Base-by-base conservation (phyloP, 352 stramenopile species). In the Phytophthora fragariae region DNA sequence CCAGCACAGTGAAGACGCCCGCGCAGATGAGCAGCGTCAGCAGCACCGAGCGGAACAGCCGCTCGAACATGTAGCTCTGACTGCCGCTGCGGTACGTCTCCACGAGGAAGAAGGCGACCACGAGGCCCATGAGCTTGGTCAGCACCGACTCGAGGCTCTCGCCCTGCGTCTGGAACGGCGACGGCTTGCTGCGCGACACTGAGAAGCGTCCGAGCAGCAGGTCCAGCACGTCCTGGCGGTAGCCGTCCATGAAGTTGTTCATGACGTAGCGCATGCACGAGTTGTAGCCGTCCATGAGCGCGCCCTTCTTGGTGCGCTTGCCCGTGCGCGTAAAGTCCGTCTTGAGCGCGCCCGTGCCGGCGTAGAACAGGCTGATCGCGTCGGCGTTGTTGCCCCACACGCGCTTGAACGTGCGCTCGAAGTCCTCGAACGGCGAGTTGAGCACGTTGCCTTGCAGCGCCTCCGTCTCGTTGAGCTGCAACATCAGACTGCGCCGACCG, bases 351-450 rank as follows among this genome's bases (percentile, higher is more conserved):
- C 88, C 89, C 1, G 97, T 99, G 50, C 97, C 96, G 3, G 94
- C 96, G 71, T 99, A 99, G 11, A 99, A 85, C 17, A 94, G 67
- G 65, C 82, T 93, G 67, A 99, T 98, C 4, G 92, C 92, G 81
- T 99, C 97, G 1, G 95, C 97, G 81, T 99, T 99, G 76, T 99
- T 97, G 31, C 93, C 94, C 96, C 97, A 99, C 27, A 99, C 73
- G 44, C 90, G 77, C 66, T 96, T 96, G 62, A 97, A 97, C 33
- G 76, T 84, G n/a, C 64, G 63, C 65, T 96, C 89, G 19, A 98
- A 85, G 11, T 82, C 69, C 31, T 78, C 63, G 39, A 91, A 96
- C 17, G 84, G 86, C 6, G 84, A 89, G 62, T 76, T 85, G 2
- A 96, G 76, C 31, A 96, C 84, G 56, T 92, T 87, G 73, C 81